A percentile compares a stretch with the other conserved stretches of the same genome.
These are phyloP conservation scores for Citrus medica DNA, from an alignment of 345 rosid genomes.

Conservation along the genomic window DNA sequence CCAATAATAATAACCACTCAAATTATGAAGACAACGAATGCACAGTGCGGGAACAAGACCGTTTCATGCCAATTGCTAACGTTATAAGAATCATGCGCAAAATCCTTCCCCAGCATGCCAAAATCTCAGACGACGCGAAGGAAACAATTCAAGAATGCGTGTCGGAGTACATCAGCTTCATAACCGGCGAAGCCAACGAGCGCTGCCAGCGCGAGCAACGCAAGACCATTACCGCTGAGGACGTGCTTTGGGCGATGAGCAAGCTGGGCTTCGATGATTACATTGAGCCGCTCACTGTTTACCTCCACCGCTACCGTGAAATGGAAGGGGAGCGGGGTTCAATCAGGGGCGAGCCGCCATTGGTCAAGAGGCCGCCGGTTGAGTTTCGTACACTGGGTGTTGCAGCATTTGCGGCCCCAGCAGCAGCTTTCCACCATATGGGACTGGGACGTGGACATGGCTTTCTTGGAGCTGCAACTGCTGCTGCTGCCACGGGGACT, in stretches of 20 bases:
- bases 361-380: slow-evolving; percentile 48
- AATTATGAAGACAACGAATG: slow-evolving; percentile 52
- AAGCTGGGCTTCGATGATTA: slow-evolving; percentile 92
- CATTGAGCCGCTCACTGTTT: slow-evolving; percentile 70
- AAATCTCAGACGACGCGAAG: slow-evolving; percentile 93
- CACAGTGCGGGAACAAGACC: slow-evolving; percentile 81
- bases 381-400: slow-evolving; percentile 35
- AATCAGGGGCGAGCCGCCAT: slow-evolving; percentile 38
- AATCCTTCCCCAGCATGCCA: slow-evolving; percentile 86
- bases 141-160: slow-evolving; percentile 97
- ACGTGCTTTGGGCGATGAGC: slow-evolving; percentile 90
- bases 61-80: slow-evolving; percentile 93
- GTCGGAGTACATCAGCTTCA: slow-evolving; percentile 95
- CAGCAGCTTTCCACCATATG: slow-evolving; percentile 25
- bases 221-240: slow-evolving; percentile 94
- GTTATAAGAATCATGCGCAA: slow-evolving; percentile 91
- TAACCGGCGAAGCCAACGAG: slow-evolving; percentile 96
- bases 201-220: slow-evolving; percentile 95
- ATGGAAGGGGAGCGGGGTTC: slow-evolving; percentile 63
- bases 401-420: slow-evolving; percentile 38
- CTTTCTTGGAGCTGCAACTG: slow-evolving; percentile 22
- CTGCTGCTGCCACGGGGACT: slow-evolving; percentile 1
- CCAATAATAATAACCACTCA: slow-evolving; percentile 9
- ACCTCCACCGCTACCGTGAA: slow-evolving; percentile 78
- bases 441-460: slow-evolving; percentile 25